Base-by-base conservation (phyloP, 2,329 filamentous ascomycete species). In the Orbilia javanica region DNA sequence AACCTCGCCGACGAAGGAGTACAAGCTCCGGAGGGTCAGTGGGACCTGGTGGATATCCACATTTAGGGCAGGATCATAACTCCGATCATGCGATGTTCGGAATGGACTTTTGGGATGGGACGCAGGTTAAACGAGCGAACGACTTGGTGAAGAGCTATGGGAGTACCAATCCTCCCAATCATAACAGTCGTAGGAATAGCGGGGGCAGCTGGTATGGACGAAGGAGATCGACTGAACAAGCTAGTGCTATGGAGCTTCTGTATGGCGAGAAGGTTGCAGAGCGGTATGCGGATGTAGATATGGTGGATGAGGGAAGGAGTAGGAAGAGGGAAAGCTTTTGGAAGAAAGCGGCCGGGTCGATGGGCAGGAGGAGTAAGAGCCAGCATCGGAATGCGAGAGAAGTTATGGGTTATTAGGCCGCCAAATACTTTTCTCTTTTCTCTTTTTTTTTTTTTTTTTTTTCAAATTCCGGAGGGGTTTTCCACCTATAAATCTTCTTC, bases 81-180 rank as follows among this genome's bases (percentile, higher is more conserved):
- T 50, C 57, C 6, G 73, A 77, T 27, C 22, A 18, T 20, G 66
- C 60, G 4, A 50, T 70, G 36, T 77, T 62, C 34, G 66, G 65
- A 48, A 22, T 77, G 42, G 73, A 77, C 29, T 62, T 77, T 31
- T 44, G 57, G 36, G 66, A 71, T n/a, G 55, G 55, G 31, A 62
- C 65, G 31, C 64, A 66, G 4, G 66, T 71, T 44, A 48, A 34
- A 27, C 57, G 73, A 20, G 73, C 73, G 39, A 71, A 71, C 48
- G 73, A 77, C 34, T 27, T 77, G 15, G 73, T 77, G 20, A 44
- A 70, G 50, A 77, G 52, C n/a, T 77, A 77, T 27, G 66, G 73
- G 13, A 77, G 66, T 15, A 48, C 66, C 5, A 63, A 60, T 60
- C 36, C 50, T 62, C 34, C 42, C 27, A 46, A 57, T 36, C 64